Evolutionary conservation across 305 asterid species (phyloP).

Genomic region (Solanum hybrid): DNA sequence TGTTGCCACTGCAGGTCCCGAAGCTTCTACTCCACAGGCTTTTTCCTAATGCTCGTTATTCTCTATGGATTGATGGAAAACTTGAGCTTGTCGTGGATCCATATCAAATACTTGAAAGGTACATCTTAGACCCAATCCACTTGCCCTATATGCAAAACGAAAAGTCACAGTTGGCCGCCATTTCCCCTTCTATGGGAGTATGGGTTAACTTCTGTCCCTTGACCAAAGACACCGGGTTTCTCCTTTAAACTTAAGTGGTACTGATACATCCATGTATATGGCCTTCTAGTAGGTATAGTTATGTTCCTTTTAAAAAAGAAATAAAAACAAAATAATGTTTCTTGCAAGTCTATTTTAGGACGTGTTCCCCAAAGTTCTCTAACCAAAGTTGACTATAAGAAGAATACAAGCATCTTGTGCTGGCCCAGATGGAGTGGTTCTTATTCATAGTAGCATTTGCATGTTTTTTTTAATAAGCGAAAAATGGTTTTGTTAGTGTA

Average conservation of each 20-base stretch:
- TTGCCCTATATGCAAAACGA: not conserved
- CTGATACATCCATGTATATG: not conserved
- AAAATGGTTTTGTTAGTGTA: not conserved
- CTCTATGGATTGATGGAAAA: constrained; percentile 87
- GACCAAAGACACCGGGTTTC: not conserved
- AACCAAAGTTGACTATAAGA: not conserved
- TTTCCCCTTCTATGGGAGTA: not conserved
- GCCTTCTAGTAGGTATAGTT: not conserved
- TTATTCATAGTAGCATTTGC: not conserved
- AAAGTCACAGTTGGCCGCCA: not conserved
- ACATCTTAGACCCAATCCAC: not conserved
- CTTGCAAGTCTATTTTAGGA: not conserved
- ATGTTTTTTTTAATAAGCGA: not conserved
- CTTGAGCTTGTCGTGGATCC: constrained; percentile 89
- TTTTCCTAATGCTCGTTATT: constrained; percentile 68
- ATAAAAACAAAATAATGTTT: not conserved
- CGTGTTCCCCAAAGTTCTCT: not conserved
- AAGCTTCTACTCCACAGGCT: constrained; percentile 83
- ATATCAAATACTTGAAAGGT: constrained; percentile 80
- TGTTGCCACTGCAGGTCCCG: constrained; percentile 45
- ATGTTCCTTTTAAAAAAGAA: not conserved
- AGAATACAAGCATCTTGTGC: not conserved
- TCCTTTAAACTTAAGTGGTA: not conserved
- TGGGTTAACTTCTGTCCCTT: not conserved
- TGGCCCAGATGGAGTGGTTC: not conserved